These are phyloP conservation scores for Xylaria arbuscula DNA, from an alignment of 2,329 filamentous ascomycete species.

Conservation along the genomic window DNA sequence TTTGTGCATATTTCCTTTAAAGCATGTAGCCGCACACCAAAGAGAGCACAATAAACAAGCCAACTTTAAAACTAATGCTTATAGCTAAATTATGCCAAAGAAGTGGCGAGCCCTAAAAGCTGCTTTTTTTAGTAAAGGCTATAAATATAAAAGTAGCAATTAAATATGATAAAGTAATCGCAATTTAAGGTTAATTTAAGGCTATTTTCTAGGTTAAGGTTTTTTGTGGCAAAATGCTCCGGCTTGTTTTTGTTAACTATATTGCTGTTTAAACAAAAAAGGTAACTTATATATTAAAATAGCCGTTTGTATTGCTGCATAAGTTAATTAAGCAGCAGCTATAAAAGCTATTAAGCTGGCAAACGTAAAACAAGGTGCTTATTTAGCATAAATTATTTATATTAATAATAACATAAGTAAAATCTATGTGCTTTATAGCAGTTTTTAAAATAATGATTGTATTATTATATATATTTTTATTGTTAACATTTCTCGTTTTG, in stretches of 20 bases:
- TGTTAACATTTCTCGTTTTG: not conserved
- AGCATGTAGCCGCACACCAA: not conserved
- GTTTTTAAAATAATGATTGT: not conserved
- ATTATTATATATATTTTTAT: conserved; percentile 6
- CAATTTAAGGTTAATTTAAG: not conserved
- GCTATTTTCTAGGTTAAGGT: not conserved
- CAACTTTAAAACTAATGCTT: not conserved
- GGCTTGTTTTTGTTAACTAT: not conserved
- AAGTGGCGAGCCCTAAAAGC: not conserved
- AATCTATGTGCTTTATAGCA: not conserved
- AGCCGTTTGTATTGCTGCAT: not conserved
- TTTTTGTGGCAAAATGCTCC: not conserved
- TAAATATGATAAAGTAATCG: not conserved
- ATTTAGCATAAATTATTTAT: not conserved
- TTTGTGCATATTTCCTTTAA: not conserved
- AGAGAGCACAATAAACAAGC: not conserved
- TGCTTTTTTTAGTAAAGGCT: not conserved
- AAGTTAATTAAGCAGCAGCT: not conserved
- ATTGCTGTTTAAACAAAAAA: not conserved
- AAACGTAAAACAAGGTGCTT: not conserved
- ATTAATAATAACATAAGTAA: not conserved
- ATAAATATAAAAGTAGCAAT: not conserved
- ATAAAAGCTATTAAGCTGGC: not conserved
- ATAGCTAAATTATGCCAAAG: not conserved
- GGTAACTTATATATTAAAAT: not conserved